phyloP scores from a whole-genome alignment of 495 filamentous ascomycete genomes.

The Platismatia glauca region DNA sequence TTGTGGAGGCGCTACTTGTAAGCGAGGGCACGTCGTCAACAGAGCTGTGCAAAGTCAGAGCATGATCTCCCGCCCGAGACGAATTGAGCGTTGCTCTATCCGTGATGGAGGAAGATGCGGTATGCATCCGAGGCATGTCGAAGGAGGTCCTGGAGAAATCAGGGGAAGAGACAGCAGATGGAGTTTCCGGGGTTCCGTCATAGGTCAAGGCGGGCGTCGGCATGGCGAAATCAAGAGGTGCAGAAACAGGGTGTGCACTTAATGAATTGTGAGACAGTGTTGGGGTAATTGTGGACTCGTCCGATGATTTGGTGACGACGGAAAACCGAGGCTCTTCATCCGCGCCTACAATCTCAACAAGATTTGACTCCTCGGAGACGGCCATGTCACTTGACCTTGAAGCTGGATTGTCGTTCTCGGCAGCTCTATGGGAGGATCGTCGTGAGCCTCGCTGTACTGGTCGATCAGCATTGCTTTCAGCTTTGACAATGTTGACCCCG shows the following conservation, averaged over 20 bases:
- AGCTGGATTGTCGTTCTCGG: not conserved
- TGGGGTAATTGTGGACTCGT: conserved; percentile 50
- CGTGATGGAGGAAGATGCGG: conserved; percentile 59
- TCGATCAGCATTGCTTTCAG: conserved; percentile 8
- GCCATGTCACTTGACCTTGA: not conserved
- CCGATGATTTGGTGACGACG: conserved; percentile 40
- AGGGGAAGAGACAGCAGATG: conserved; percentile 29
- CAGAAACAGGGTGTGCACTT: conserved; percentile 41
- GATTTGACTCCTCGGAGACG: not conserved
- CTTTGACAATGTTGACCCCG: conserved; percentile 39
- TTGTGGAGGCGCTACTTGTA: conserved; percentile 78
- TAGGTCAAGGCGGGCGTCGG: conserved; percentile 20
- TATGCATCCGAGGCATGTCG: conserved; percentile 60
- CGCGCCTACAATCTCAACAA: conserved; percentile 38
- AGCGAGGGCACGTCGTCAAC: conserved; percentile 82
- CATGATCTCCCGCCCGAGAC: conserved; percentile 48
- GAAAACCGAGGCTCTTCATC: conserved; percentile 35
- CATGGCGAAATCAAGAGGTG: conserved; percentile 45
- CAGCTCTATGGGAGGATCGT: conserved; percentile 24
- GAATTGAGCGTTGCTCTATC: conserved; percentile 51
- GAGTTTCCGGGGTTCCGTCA: conserved; percentile 23
- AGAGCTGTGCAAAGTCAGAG: conserved; percentile 60
- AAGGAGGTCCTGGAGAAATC: conserved; percentile 43
- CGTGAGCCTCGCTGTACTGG: conserved; percentile 32
- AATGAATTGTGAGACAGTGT: conserved; percentile 28